Evolutionary conservation across 2,329 filamentous ascomycete species (phyloP), one percentile per base, ranked within the genome.

Genomic region (Diaporthe destruens): DNA sequence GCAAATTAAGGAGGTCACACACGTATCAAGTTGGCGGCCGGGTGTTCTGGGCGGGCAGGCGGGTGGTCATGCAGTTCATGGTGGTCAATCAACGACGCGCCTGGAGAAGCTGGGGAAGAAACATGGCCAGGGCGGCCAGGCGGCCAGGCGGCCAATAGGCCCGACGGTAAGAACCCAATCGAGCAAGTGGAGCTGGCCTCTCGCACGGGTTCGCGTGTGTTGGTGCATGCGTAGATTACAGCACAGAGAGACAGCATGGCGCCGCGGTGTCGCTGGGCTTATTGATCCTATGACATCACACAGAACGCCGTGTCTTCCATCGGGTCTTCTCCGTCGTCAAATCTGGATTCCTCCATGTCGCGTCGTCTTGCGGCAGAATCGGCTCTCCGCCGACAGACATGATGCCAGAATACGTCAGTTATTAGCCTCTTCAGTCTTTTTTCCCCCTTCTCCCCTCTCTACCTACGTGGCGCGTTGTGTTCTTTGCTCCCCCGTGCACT

Each of bases 1-100:
- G 70, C 61, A 68, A 49, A 72, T 72, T 68, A 66, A 71, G 70
- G 61, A 69, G 6, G 70, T 72, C 44, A 39, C 70, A 61, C 70
- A 72, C 23, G 65, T 55, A 32, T 53, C 23, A 53, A 42, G 23
- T 2, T 20, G 12, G 53, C 11, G 56, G 29, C 29, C 42, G 36
- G 59, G 39, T 71, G 70, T 68, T 68, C 42, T 68, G 47, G 39
- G 25, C 54, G 36, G 51, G 44, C 51, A n/a, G n/a, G n/a, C n/a
- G n/a, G n/a, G n/a, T n/a, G n/a, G n/a, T n/a, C n/a, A n/a, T n/a
- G n/a, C n/a, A n/a, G 29, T 5, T 29, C 29, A 5, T 29, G 29
- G 29, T 29, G 53, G 32, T 42, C 57, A 23, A 49, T 34, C 36
- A 47, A 23, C 34, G 29, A 49, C 59, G 20, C 32, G 57, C 53